These are phyloP conservation scores for Pleoardoris graminearum DNA, from an alignment of 2,329 filamentous ascomycete species.

Conservation along the genomic window DNA sequence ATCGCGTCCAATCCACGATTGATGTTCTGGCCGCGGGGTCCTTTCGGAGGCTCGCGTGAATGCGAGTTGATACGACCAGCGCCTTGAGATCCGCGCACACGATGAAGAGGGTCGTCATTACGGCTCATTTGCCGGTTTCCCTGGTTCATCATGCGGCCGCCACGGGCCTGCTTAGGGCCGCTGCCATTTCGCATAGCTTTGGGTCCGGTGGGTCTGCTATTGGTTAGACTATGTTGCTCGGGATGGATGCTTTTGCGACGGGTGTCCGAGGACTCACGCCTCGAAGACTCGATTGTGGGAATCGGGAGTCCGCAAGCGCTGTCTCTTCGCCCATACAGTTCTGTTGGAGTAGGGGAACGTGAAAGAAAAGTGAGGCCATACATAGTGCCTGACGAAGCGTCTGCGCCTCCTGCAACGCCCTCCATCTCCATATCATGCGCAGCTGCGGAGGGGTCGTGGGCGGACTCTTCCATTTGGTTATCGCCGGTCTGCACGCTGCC, in stretches of 20 bases:
- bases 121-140: conserved; percentile 83
- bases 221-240: conserved; percentile 22
- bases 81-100: conserved; percentile 70
- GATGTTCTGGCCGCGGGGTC: conserved; percentile 61
- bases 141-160: conserved; percentile 83
- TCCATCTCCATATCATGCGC: conserved; percentile 72
- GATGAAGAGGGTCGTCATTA: conserved; percentile 75
- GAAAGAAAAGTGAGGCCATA: conserved; percentile 35
- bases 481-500: conserved; percentile 32
- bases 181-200: conserved; percentile 87
- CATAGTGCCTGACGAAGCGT: conserved; percentile 48
- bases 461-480: conserved; percentile 28
- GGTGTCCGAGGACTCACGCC: background rate
- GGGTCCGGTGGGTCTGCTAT: conserved; percentile 85
- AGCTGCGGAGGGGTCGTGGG: conserved; percentile 39
- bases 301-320: conserved; percentile 7
- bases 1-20: conserved; percentile 40
- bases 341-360: background rate
- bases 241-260: background rate
- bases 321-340: background rate
- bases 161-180: conserved; percentile 55
- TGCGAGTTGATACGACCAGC: conserved; percentile 82
- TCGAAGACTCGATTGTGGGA: conserved; percentile 4
- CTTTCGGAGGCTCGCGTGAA: conserved; percentile 68
- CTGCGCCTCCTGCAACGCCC: conserved; percentile 48